Evolutionary conservation across 2,329 filamentous ascomycete genomes (phyloP).

Genomic region (Botrytis paeoniae): DNA sequence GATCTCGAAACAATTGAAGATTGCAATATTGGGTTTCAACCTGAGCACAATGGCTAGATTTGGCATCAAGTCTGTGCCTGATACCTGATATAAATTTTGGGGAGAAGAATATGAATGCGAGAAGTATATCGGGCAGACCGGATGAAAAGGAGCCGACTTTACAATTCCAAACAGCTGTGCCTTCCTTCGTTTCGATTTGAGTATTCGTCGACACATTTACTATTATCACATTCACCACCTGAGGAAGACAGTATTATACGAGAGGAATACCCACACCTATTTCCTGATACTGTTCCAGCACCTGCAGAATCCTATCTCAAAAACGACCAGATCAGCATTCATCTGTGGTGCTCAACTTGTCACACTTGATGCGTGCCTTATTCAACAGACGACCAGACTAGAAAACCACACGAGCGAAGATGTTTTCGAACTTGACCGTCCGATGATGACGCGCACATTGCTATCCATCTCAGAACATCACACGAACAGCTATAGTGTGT

Average conservation of each 20-base stretch:
- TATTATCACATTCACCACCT: not conserved
- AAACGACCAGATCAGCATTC: not conserved
- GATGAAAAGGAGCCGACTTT: not conserved
- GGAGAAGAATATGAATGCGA: too few species aligned
- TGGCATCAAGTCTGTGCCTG: not conserved
- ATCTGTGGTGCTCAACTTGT: not conserved
- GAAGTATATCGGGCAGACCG: not conserved
- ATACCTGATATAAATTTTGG: not conserved
- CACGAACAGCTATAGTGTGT: not conserved
- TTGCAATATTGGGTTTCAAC: not conserved
- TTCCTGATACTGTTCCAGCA: not conserved
- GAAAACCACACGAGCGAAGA: not conserved
- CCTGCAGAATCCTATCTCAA: not conserved
- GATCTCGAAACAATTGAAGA: not conserved
- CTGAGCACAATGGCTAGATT: not conserved
- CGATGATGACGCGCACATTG: not conserved
- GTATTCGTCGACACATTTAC: not conserved
- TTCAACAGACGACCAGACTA: not conserved
- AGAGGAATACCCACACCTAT: not conserved
- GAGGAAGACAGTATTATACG: not conserved
- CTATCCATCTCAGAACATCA: not conserved
- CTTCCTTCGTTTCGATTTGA: not conserved
- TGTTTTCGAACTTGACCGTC: not conserved
- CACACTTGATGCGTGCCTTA: not conserved
- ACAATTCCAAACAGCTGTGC: not conserved